Evolutionary conservation across 768 basidiomycete genomes (phyloP).

Genomic region (Agrocybe praecox): DNA sequence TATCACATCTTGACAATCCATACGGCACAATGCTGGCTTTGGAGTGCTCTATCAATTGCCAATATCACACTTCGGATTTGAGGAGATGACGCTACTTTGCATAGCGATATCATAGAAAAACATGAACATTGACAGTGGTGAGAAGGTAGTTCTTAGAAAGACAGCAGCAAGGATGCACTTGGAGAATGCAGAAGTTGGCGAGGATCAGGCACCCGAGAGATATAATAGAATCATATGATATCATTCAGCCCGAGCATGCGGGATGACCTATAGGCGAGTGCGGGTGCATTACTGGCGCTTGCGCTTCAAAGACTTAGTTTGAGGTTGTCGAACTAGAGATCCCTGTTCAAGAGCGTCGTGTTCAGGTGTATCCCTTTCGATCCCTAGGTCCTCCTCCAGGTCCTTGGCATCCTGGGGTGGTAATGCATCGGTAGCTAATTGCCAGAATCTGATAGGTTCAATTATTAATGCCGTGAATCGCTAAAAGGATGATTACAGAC

Average conservation of each 20-base stretch:
- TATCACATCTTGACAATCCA: too few species aligned
- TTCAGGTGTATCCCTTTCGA: constrained; percentile 78
- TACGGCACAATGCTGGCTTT: too few species aligned
- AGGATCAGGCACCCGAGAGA: neutral
- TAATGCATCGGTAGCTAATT: constrained; percentile 66
- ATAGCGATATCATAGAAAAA: neutral
- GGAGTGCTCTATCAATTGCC: too few species aligned
- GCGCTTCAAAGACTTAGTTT: constrained; percentile 46
- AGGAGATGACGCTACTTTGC: too few species aligned
- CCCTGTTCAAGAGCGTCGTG: constrained; percentile 67
- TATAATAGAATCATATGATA: neutral
- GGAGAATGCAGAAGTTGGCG: too few species aligned
- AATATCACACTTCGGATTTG: too few species aligned
- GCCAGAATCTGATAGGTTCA: constrained; percentile 65
- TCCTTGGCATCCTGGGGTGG: constrained; percentile 62
- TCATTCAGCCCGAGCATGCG: neutral
- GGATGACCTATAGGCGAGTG: too few species aligned
- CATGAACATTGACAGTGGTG: neutral
- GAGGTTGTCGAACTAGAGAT: constrained; percentile 49
- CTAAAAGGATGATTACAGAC: neutral
- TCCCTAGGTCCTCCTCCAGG: constrained; percentile 80
- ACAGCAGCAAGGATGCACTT: neutral
- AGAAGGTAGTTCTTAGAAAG: neutral
- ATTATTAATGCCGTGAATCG: neutral
- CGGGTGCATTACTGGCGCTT: constrained; percentile 38